These are phyloP conservation scores for Lizonia empirigonia DNA, from an alignment of 2,329 filamentous ascomycete species.

Conservation along the genomic window DNA sequence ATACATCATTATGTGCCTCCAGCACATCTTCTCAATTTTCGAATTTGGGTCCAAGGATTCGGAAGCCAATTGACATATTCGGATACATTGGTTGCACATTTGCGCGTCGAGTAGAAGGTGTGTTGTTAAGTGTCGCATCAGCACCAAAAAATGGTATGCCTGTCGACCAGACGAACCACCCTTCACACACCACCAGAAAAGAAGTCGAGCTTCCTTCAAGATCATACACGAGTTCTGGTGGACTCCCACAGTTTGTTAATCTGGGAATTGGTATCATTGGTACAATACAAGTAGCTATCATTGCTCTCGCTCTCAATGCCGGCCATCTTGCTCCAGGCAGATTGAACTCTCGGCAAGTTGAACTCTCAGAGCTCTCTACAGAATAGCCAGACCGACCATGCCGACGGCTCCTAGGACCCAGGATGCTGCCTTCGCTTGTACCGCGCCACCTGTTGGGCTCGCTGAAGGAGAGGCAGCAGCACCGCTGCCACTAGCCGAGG, in stretches of 20 bases:
- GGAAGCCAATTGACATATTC: no score
- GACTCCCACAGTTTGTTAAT: background rate
- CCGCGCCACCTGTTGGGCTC: slow-evolving; percentile 29
- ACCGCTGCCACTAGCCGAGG: slow-evolving; percentile 14
- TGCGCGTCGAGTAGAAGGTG: no score
- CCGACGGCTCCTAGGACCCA: slow-evolving; percentile 47
- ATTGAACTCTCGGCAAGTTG: background rate
- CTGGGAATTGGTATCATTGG: slow-evolving; percentile 7
- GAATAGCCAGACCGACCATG: slow-evolving; percentile 36
- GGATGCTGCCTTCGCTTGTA: slow-evolving; percentile 38
- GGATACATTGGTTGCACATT: no score
- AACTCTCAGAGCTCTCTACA: slow-evolving; percentile 21
- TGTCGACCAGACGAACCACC: no score
- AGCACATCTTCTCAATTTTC: background rate
- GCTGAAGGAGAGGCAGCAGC: slow-evolving; percentile 22
- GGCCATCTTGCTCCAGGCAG: slow-evolving; percentile 1
- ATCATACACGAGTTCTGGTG: background rate
- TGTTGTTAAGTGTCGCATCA: no score
- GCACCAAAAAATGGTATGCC: no score
- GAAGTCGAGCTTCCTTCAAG: background rate
- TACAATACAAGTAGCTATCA: background rate
- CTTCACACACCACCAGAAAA: no score
- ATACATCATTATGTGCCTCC: background rate
- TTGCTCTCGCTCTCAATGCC: background rate
- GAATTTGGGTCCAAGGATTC: background rate